phyloP scores from a whole-genome alignment of 1,284 basidiomycete species.

The Anthracocystis panici-leucophaei region DNA sequence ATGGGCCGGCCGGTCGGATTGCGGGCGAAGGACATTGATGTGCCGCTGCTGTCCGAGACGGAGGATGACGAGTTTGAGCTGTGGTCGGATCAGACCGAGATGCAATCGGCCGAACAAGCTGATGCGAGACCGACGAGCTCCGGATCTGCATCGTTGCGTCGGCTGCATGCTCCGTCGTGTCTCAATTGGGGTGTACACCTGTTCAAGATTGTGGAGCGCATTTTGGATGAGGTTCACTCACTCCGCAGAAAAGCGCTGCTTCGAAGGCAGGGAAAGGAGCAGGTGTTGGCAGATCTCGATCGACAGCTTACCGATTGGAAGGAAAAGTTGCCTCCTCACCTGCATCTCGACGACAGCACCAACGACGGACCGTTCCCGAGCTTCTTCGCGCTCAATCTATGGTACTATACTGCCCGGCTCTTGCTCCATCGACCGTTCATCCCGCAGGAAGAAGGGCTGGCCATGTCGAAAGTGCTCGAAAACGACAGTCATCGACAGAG shows the following conservation, averaged over 20 bases:
- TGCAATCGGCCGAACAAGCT: slow-evolving; percentile 21
- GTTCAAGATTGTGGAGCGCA: slow-evolving; percentile 62
- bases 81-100: slow-evolving; percentile 67
- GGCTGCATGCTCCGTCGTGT: slow-evolving; percentile 56
- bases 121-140: background rate
- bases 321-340: slow-evolving; percentile 46
- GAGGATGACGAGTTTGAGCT: slow-evolving; percentile 71
- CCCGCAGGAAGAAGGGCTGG: slow-evolving; percentile 57
- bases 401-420: slow-evolving; percentile 60
- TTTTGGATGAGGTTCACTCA: slow-evolving; percentile 59
- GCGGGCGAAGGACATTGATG: slow-evolving; percentile 69
- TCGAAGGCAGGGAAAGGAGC: slow-evolving; percentile 48
- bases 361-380: slow-evolving; percentile 51
- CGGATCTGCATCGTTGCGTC: slow-evolving; percentile 6
- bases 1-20: slow-evolving; percentile 71
- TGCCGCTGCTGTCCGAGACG: slow-evolving; percentile 69
- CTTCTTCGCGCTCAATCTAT: slow-evolving; percentile 59
- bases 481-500: slow-evolving; percentile 52
- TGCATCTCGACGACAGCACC: slow-evolving; percentile 43
- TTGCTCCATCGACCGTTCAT: slow-evolving; percentile 63
- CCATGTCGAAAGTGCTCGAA: slow-evolving; percentile 49
- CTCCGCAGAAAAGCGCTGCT: slow-evolving; percentile 61
- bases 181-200: slow-evolving; percentile 59
- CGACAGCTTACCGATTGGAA: slow-evolving; percentile 55
- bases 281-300: slow-evolving; percentile 56